Evolutionary conservation across 495 filamentous ascomycete genomes (phyloP).

Genomic region (Neurospora sp.): DNA sequence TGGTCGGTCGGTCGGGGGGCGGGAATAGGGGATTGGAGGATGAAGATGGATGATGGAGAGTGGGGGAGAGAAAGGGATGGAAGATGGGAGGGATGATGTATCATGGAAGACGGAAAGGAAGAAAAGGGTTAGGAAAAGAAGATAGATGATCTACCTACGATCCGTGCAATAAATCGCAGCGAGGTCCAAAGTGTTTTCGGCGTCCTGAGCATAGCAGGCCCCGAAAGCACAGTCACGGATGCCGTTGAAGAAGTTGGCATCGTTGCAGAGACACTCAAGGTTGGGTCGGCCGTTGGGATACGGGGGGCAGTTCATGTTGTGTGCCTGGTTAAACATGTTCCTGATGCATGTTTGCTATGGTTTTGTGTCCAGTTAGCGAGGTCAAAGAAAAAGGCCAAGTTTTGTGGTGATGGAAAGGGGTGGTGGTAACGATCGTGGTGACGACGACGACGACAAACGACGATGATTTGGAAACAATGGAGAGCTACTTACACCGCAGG

Average conservation of each 20-base stretch:
- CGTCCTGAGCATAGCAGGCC: slow-evolving; percentile 1
- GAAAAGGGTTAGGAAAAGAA: not conserved
- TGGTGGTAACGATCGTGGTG: not conserved
- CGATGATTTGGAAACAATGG: not conserved
- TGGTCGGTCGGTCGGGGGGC: too few species aligned
- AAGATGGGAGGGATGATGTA: not conserved
- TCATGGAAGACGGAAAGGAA: not conserved
- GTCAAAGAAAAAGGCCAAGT: not conserved
- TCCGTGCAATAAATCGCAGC: not conserved
- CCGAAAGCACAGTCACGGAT: slow-evolving; percentile 8
- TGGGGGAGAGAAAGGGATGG: not conserved
- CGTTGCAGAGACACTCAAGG: slow-evolving; percentile 8
- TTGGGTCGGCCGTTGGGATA: slow-evolving; percentile 2
- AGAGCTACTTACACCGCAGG: slow-evolving; percentile 3
- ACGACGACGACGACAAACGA: not conserved
- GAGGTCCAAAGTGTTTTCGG: not conserved
- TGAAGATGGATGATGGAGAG: not conserved
- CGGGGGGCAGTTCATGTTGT: slow-evolving; percentile 4
- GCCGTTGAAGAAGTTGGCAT: slow-evolving; percentile 8
- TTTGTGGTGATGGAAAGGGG: not conserved
- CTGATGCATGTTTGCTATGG: slow-evolving; percentile 6
- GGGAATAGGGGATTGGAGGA: not conserved
- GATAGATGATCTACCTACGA: not conserved
- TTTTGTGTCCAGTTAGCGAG: not conserved
- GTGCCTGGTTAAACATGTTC: slow-evolving; percentile 10